A percentile compares a stretch with the other conserved stretches of the same genome.
Evolutionary conservation across 306 rosid species (phyloP).

Genomic region (Alnus glutinosa): DNA sequence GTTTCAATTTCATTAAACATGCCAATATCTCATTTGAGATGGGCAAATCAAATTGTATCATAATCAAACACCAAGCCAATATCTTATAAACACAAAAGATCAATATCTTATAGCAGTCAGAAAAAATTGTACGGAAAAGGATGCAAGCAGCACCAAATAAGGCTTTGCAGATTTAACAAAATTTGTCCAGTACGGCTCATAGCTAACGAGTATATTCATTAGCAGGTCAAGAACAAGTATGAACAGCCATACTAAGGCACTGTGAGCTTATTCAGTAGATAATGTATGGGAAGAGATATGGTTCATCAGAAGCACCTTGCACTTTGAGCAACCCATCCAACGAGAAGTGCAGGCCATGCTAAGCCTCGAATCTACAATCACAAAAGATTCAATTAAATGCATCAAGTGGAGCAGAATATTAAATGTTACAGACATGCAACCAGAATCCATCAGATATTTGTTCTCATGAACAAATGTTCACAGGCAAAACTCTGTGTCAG

Average conservation of each 20-base stretch:
- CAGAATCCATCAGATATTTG: not conserved
- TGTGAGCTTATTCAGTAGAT: not conserved
- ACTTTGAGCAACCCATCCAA: constrained; percentile 71
- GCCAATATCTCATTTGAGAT: not conserved
- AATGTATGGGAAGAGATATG: not conserved
- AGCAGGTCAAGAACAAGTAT: not conserved
- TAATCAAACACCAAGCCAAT: not conserved
- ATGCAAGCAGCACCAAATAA: not conserved
- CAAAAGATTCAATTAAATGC: constrained; percentile 20
- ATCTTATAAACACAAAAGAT: not conserved
- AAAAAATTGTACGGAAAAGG: not conserved
- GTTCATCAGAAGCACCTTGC: constrained; percentile 49
- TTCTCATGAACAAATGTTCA: not conserved
- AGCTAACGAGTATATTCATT: not conserved
- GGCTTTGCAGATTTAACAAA: not conserved
- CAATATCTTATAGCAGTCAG: not conserved
- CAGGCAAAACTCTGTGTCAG: not conserved
- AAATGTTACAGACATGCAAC: not conserved
- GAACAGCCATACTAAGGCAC: not conserved
- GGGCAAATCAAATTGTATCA: not conserved
- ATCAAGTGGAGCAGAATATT: constrained; percentile 15
- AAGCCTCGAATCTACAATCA: constrained; percentile 58
- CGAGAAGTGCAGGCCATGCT: constrained; percentile 73
- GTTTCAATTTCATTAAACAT: constrained; percentile 7
- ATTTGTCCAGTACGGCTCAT: not conserved